Base-by-base conservation (phyloP, 208 protist species). In the Strigomonas galati region DNA sequence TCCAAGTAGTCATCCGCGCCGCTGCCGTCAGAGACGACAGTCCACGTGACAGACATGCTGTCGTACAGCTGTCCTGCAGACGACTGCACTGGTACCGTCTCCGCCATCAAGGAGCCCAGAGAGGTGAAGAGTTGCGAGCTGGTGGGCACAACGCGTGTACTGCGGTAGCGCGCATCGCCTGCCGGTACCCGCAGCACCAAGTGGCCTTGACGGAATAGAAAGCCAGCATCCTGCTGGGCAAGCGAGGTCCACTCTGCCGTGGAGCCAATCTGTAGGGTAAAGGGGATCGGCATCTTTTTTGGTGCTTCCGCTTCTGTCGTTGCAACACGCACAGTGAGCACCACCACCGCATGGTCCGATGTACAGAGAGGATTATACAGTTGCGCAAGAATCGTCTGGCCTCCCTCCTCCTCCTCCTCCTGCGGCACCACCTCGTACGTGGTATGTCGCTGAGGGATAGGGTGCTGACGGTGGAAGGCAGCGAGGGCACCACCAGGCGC, bases 1-100 rank as follows among this genome's bases (percentile, higher is more conserved):
- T 92, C 86, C 43, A 92, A 55, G 55, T 85, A 95, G 17, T 89
- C 81, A 12, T 71, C 72, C 6, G 82, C 73, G 48, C 65, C 83
- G 62, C 89, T 82, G 40, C 80, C 82, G 28, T 95, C 86, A 0
- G 69, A 64, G 0, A 90, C 28, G 15, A 95, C 68, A 10, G 84
- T 87, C 72, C 78, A 90, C 14, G 75, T 66, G 4, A 75, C 84
- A 0, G 59, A 72, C 26, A 69, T 21, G 35, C 35, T 51, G 19
- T 32, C 37, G 40, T 62, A 51, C 12, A 30, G 23, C 58, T 52
- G 21, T 10, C 27, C 6, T 10, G 10, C 44, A 0, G 46, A 2
- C 4, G 58, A 6, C 23, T 61, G 21, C 12, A 19, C 55, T 0
- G 7, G 6, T 0, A 32, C 40, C 10, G 52, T 53, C 49, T 81